Percentiles rank a stretch among this genome's conserved stretches.
These are phyloP conservation scores for Henckelia pumila DNA, from an alignment of 257 asterid species.

Conservation along the genomic window DNA sequence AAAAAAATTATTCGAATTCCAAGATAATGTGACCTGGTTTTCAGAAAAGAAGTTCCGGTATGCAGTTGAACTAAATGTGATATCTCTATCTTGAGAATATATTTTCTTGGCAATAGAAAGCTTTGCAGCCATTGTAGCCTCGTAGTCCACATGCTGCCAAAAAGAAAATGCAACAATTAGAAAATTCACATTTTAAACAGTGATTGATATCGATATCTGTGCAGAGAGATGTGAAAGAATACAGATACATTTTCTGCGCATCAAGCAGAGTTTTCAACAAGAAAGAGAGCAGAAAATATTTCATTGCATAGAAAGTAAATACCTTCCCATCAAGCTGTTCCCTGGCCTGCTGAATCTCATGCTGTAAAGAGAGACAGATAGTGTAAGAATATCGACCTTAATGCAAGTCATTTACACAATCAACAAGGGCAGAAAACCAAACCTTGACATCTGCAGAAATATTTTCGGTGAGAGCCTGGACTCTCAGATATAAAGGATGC, in stretches of 20 bases:
- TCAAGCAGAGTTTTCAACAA: not conserved
- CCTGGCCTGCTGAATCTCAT: slow-evolving; percentile 66
- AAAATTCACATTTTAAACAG: not conserved
- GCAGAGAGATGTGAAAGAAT: not conserved
- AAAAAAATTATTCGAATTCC: slow-evolving; percentile 6
- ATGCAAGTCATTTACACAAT: slow-evolving; percentile 5
- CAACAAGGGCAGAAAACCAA: slow-evolving; percentile 15
- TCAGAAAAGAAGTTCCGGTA: slow-evolving; percentile 73
- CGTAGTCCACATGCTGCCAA: slow-evolving; percentile 81
- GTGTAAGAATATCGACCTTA: not conserved
- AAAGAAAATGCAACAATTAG: not conserved
- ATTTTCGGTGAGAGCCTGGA: slow-evolving; percentile 68
- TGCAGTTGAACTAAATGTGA: slow-evolving; percentile 53
- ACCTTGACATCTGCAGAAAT: slow-evolving; percentile 76
- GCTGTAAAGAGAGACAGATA: slow-evolving; percentile 38
- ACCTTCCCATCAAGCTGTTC: slow-evolving; percentile 75
- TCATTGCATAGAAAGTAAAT: slow-evolving; percentile 15
- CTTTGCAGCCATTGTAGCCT: slow-evolving; percentile 79
- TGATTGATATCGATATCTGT: not conserved
- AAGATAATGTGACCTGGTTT: slow-evolving; percentile 58
- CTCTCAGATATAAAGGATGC: slow-evolving; percentile 96
- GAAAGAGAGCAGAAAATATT: not conserved
- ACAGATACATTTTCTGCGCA: not conserved
- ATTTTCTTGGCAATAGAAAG: slow-evolving; percentile 86
- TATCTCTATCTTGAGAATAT: slow-evolving; percentile 68